Conservation (phyloP, 208 protist species). For the Tritrichomonas foetus region DNA sequence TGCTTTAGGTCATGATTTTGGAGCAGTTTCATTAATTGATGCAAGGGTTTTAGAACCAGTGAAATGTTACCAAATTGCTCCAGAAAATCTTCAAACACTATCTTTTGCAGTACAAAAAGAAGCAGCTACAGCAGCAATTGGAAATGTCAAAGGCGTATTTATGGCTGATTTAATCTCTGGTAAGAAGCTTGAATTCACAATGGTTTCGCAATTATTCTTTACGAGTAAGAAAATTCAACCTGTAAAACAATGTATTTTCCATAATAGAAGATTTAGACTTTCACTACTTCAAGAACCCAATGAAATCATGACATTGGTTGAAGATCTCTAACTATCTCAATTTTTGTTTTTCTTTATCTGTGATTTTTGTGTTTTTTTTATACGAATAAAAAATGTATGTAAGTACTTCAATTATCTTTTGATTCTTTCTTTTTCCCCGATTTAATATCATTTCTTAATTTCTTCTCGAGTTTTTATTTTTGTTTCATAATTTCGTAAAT, state of each 20-base stretch:
- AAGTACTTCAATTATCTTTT: too few species aligned
- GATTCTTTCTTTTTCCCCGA: too few species aligned
- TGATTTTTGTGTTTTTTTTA: not conserved
- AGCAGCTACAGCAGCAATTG: not conserved
- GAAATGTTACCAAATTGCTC: not conserved
- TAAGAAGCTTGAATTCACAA: not conserved
- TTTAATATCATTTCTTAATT: too few species aligned
- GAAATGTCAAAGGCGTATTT: not conserved
- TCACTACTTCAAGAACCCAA: not conserved
- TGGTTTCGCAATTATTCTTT: not conserved
- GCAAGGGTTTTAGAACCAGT: not conserved
- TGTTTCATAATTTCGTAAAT: too few species aligned
- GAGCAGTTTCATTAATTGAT: not conserved
- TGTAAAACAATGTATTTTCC: not conserved
- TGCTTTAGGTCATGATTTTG: not conserved
- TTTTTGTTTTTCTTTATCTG: not conserved
- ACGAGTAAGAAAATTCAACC: not conserved
- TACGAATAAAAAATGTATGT: too few species aligned
- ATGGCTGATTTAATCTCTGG: not conserved
- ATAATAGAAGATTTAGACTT: not conserved
- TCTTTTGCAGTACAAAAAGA: not conserved
- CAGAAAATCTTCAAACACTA: not conserved
- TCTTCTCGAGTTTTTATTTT: too few species aligned
- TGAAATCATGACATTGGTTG: not conserved
- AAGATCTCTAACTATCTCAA: not conserved